Conservation (phyloP, 495 filamentous ascomycete genomes). For the Pseudomonodictys pantanalensis region DNA sequence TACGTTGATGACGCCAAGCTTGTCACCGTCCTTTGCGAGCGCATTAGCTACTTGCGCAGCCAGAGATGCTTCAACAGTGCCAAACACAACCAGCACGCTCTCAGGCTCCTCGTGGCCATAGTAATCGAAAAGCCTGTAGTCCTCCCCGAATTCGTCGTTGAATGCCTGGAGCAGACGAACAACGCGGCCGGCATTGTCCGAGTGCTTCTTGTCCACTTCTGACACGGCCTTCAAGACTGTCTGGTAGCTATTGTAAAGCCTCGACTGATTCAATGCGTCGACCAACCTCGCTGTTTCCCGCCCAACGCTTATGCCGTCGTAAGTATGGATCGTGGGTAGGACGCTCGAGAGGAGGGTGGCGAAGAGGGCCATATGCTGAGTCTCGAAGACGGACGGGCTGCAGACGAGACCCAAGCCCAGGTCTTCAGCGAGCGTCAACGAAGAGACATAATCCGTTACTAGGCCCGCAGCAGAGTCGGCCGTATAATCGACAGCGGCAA, state of each 20-base stretch:
- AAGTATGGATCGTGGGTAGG: slow-evolving; percentile 83
- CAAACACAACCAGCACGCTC: slow-evolving; percentile 84
- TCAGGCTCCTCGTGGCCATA: slow-evolving; percentile 75
- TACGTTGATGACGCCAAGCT: slow-evolving; percentile 84
- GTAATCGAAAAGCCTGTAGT: slow-evolving; percentile 92
- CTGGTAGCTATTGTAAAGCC: slow-evolving; percentile 68
- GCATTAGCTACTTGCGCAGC: slow-evolving; percentile 75
- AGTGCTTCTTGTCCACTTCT: slow-evolving; percentile 62
- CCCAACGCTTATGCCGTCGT: slow-evolving; percentile 83
- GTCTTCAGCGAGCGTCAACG: slow-evolving; percentile 82
- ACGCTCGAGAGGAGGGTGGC: slow-evolving; percentile 77
- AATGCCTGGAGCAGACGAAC: slow-evolving; percentile 72
- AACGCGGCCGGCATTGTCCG: slow-evolving; percentile 70
- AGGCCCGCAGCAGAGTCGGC: slow-evolving; percentile 61
- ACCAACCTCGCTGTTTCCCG: slow-evolving; percentile 83
- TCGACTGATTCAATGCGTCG: slow-evolving; percentile 72
- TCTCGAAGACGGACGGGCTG: slow-evolving; percentile 81
- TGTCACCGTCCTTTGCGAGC: slow-evolving; percentile 65
- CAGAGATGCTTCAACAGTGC: slow-evolving; percentile 82
- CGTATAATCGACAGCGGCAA: slow-evolving; percentile 89
- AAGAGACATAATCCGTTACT: slow-evolving; percentile 81
- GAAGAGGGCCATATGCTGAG: slow-evolving; percentile 93
- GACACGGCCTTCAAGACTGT: slow-evolving; percentile 59
- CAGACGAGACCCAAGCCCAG: slow-evolving; percentile 82
- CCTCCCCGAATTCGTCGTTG: slow-evolving; percentile 89